Percentiles rank a stretch among this genome's conserved stretches.
These are phyloP conservation scores for Colletotrichum caudatum DNA, from an alignment of 2,329 filamentous ascomycete genomes.

Conservation along the genomic window DNA sequence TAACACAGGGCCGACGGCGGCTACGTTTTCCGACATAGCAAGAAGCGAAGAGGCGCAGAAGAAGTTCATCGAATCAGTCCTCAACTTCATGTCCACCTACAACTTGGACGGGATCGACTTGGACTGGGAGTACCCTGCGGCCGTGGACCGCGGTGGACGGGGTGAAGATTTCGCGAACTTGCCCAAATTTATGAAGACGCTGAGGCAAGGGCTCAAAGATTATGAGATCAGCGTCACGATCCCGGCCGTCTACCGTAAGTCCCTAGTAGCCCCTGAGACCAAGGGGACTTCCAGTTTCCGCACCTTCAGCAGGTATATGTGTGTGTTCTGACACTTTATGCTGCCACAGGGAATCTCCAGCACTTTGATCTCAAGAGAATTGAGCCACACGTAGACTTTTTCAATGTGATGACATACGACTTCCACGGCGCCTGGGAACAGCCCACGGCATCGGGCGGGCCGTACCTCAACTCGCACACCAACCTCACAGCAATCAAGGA, in stretches of 20 bases:
- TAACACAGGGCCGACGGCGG: slow-evolving; percentile 42
- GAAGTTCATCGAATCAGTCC: slow-evolving; percentile 53
- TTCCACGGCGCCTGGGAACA: slow-evolving; percentile 48
- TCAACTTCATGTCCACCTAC: slow-evolving; percentile 56
- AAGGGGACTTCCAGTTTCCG: neutral
- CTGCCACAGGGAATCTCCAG: slow-evolving; percentile 28
- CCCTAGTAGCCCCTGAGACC: neutral
- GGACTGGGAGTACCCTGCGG: slow-evolving; percentile 55
- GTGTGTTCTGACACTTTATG: neutral
- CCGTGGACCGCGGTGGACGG: slow-evolving; percentile 53
- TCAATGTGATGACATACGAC: slow-evolving; percentile 51
- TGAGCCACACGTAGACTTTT: slow-evolving; percentile 50
- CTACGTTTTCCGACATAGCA: slow-evolving; percentile 50
- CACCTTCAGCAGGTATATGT: neutral
- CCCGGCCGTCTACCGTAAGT: neutral
- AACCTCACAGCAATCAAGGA: slow-evolving; percentile 60
- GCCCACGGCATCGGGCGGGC: slow-evolving; percentile 28
- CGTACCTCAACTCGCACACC: slow-evolving; percentile 19
- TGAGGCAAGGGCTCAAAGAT: slow-evolving; percentile 35
- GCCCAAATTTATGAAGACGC: slow-evolving; percentile 42
- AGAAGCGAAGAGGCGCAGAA: slow-evolving; percentile 46
- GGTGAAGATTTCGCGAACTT: slow-evolving; percentile 52
- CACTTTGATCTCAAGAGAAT: slow-evolving; percentile 46
- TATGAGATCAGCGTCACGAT: slow-evolving; percentile 44
- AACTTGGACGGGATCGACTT: slow-evolving; percentile 60